Evolutionary conservation across 108 stramenopile species (phyloP), one percentile per base, ranked within the genome.

Genomic region (Craspedostauros australis): DNA sequence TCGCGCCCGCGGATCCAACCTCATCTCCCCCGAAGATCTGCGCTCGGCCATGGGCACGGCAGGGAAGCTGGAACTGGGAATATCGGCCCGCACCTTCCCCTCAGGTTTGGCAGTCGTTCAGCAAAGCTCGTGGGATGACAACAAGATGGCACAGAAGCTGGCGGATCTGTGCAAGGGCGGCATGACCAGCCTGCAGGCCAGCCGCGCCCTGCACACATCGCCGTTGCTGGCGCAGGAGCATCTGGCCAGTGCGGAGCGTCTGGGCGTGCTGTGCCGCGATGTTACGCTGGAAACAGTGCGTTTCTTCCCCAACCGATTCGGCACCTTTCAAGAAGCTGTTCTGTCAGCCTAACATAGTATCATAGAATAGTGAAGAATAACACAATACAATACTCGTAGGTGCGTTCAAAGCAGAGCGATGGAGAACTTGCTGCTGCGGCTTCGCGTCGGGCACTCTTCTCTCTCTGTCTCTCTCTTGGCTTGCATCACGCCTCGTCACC

Each of bases 1-100:
- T 77, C 79, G 96, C 23, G 96, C 98, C 12, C 75, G 98, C 3
- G 98, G 94, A 1, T 88, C 96, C 6, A 91, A 95, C 49, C 75
- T 98, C 54, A 79, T 98, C 29, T 95, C 95, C 7, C 98, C 98
- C 2, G 91, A 95, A 34, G 96, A 99, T 75, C 63, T 99, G 2
- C 54, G 89, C 5, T 62, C 85, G 47, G 93, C 95, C 9, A 62
- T 76, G 2, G 47, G 63, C 44, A 46, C 75, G 12, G 80, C 95
- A 77, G 66, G 73, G 33, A 58, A 55, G 33, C 46, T 95, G 39
- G 47, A 68, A 5, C 57, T 96, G 14, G 95, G 94, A 4, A 73
- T 97, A 68, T 76, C 80, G 12, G 70, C 84, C 39, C 57, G 85
- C 47, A 70, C 54, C 8, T 96, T 99, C 55, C 52, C 70, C 2